phyloP scores from a whole-genome alignment of 306 rosid species.

The Astragalus glycyphyllos region DNA sequence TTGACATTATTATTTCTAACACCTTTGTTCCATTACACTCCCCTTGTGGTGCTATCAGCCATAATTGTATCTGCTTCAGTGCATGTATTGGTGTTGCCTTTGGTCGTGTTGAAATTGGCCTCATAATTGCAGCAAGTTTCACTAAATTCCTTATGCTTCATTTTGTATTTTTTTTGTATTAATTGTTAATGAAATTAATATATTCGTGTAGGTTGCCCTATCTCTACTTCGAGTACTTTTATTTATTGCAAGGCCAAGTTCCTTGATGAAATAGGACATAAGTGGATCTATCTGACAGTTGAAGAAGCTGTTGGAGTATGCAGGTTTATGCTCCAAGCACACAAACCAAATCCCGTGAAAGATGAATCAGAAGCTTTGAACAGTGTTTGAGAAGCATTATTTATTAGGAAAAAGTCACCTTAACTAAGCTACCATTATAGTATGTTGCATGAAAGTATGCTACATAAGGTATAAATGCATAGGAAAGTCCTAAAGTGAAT shows the following conservation, averaged over 20 bases:
- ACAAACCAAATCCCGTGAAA: constrained; percentile 56
- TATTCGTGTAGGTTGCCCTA: constrained; percentile 59
- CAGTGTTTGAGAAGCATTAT: constrained; percentile 55
- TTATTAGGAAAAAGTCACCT: neutral
- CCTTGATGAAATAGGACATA: constrained; percentile 69
- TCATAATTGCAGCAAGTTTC: constrained; percentile 73
- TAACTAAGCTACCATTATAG: constrained; percentile 15
- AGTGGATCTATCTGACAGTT: constrained; percentile 83
- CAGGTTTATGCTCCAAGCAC: constrained; percentile 68
- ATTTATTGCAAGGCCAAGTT: constrained; percentile 79
- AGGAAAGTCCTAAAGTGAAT: neutral
- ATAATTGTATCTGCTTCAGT: constrained; percentile 76
- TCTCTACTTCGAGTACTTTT: constrained; percentile 72
- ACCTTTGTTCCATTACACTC: constrained; percentile 93
- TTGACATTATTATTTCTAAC: constrained; percentile 80
- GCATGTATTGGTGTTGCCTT: constrained; percentile 85
- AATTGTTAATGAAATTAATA: constrained; percentile 15
- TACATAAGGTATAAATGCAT: constrained; percentile 31
- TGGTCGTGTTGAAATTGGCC: constrained; percentile 80
- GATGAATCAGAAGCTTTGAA: constrained; percentile 67
- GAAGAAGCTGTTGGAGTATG: constrained; percentile 94
- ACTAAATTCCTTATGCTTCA: neutral
- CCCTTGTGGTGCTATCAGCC: constrained; percentile 81
- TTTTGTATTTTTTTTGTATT: neutral
- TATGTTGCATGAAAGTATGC: constrained; percentile 35